A percentile compares a stretch with the other conserved stretches of the same genome.
These are phyloP conservation scores for Cenchrus fungigraminus DNA, from an alignment of 176 grass and related monocot species.

Conservation along the genomic window DNA sequence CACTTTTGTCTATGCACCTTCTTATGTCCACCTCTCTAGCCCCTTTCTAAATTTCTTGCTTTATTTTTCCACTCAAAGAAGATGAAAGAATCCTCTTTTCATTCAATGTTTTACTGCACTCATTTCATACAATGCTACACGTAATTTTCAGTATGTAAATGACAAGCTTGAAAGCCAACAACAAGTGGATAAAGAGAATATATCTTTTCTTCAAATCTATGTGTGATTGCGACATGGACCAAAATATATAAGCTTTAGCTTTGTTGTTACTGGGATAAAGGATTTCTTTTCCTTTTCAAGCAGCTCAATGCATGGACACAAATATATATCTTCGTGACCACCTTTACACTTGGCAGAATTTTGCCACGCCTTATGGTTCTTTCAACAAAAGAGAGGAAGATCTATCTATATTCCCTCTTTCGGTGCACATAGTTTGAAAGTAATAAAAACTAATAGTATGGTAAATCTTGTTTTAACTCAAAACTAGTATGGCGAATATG, in stretches of 20 bases:
- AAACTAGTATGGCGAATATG: not conserved
- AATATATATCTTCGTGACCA: constrained; percentile 17
- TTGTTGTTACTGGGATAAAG: constrained; percentile 40
- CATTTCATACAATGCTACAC: not conserved
- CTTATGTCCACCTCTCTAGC: constrained; percentile 21
- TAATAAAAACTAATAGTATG: no score
- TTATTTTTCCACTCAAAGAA: constrained; percentile 38
- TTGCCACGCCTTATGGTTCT: constrained; percentile 37
- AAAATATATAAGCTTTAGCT: constrained; percentile 58
- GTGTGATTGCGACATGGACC: constrained; percentile 52
- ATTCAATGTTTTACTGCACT: constrained; percentile 6
- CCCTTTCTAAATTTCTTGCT: constrained; percentile 30
- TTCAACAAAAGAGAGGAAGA: constrained; percentile 42
- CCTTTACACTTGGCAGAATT: constrained; percentile 62
- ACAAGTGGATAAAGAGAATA: constrained; percentile 52
- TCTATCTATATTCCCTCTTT: constrained; percentile 50
- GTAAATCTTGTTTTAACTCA: constrained; percentile 36
- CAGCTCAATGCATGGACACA: constrained; percentile 35
- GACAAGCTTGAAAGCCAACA: constrained; percentile 43
- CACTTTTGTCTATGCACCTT: constrained; percentile 15
- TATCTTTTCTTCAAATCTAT: constrained; percentile 54
- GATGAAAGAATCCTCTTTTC: constrained; percentile 24
- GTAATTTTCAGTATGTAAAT: constrained; percentile 20
- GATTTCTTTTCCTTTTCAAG: constrained; percentile 54
- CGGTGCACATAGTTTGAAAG: constrained; percentile 21